Conservation (phyloP, 139 green algal genomes). For the Pseudopediastrum boryanum region DNA sequence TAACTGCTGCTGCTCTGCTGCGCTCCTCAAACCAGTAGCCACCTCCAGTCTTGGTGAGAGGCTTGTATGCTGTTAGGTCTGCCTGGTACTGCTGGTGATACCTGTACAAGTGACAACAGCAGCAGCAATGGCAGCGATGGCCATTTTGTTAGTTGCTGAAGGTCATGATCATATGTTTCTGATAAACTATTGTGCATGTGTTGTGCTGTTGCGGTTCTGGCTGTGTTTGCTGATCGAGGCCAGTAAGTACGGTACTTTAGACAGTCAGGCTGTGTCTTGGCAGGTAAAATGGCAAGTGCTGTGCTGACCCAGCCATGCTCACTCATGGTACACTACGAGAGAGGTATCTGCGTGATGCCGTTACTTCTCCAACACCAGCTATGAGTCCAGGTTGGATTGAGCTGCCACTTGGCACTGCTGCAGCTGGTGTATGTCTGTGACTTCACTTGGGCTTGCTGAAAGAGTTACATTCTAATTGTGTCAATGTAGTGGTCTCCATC, state of each 20-base stretch:
- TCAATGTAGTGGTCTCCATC: no score
- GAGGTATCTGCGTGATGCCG: no score
- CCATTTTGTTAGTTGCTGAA: background rate
- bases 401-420: background rate
- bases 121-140: background rate
- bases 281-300: background rate
- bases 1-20: constrained; percentile 8
- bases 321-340: no score
- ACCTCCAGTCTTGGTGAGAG: constrained; percentile 17
- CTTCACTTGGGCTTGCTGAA: background rate
- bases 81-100: constrained; percentile 34
- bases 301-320: background rate
- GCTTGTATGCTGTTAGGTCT: constrained; percentile 10
- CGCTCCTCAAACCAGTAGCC: constrained; percentile 44
- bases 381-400: background rate
- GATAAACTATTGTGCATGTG: background rate
- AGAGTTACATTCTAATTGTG: no score
- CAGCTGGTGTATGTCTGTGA: background rate
- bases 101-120: background rate
- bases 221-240: no score
- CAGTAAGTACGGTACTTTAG: no score
- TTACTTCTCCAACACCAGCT: no score
- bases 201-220: no score
- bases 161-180: background rate
- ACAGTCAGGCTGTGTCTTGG: background rate